Evolutionary conservation across 768 basidiomycete genomes (phyloP).

Genomic region (Hericium erinaceus): DNA sequence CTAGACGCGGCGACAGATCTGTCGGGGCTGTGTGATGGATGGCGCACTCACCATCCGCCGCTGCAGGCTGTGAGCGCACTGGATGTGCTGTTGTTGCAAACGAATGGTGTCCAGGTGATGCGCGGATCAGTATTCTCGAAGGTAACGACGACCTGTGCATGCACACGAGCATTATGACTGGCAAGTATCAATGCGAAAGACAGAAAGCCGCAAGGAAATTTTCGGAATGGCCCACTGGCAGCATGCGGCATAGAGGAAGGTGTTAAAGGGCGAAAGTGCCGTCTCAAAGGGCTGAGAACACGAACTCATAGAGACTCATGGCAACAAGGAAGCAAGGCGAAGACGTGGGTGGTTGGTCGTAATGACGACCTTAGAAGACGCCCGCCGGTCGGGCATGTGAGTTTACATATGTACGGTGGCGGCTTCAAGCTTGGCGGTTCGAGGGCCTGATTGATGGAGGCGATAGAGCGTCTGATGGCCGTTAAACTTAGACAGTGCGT

Average conservation of each 20-base stretch:
- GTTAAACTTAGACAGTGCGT: background rate
- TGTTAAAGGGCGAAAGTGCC: background rate
- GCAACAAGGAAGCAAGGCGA: background rate
- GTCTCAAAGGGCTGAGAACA: background rate
- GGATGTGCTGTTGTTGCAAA: slow-evolving; percentile 6
- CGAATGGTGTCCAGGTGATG: slow-evolving; percentile 12
- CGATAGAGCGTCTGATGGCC: background rate
- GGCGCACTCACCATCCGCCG: background rate
- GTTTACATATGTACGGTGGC: background rate
- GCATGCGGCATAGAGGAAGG: background rate
- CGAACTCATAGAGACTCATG: background rate
- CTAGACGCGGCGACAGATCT: background rate
- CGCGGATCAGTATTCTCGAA: slow-evolving; percentile 12
- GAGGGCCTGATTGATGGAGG: background rate
- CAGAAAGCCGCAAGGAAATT: background rate
- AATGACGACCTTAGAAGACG: background rate
- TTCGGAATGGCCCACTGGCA: background rate
- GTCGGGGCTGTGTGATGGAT: slow-evolving; percentile 1
- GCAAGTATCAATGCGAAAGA: background rate
- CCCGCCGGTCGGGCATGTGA: background rate
- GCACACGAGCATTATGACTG: background rate
- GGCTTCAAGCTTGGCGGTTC: background rate
- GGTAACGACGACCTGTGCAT: slow-evolving; percentile 1
- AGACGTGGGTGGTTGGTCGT: background rate
- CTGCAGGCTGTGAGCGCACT: slow-evolving; percentile 6